These are phyloP conservation scores for Limnanthes douglasii DNA, from an alignment of 345 rosid species.

Conservation along the genomic window DNA sequence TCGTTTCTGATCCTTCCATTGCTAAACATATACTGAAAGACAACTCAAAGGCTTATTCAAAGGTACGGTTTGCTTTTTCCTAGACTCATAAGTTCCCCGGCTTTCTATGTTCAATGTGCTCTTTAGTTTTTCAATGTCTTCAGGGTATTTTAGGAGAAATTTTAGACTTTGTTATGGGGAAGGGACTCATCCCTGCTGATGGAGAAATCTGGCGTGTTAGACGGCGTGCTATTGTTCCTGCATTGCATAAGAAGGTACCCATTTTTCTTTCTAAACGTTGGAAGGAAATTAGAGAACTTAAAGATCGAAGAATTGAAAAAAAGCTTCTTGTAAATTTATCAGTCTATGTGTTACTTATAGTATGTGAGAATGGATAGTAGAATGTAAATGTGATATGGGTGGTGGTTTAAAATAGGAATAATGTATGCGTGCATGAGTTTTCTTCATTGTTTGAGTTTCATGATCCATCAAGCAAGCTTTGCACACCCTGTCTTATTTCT, in stretches of 20 bases:
- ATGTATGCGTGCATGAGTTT: neutral
- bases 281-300: no score
- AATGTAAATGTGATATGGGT: no score
- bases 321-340: no score
- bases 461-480: no score
- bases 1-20: conserved; percentile 87
- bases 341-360: no score
- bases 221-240: conserved; percentile 89
- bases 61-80: conserved; percentile 24
- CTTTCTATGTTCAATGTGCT: conserved; percentile 1
- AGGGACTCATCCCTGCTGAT: conserved; percentile 94
- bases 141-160: conserved; percentile 93
- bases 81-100: neutral
- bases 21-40: conserved; percentile 79
- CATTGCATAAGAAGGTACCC: conserved; percentile 76
- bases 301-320: no score
- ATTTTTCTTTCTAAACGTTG: no score
- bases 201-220: conserved; percentile 91
- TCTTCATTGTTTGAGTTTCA: neutral
- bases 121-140: conserved; percentile 10
- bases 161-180: conserved; percentile 96
- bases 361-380: no score
- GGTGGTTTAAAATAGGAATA: no score
- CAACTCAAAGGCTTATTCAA: conserved; percentile 79
- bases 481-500: conserved; percentile 5